Evolutionary conservation across 768 basidiomycete genomes (phyloP), one percentile per base, ranked within the genome.

Genomic region (Exidia glandulosa): DNA sequence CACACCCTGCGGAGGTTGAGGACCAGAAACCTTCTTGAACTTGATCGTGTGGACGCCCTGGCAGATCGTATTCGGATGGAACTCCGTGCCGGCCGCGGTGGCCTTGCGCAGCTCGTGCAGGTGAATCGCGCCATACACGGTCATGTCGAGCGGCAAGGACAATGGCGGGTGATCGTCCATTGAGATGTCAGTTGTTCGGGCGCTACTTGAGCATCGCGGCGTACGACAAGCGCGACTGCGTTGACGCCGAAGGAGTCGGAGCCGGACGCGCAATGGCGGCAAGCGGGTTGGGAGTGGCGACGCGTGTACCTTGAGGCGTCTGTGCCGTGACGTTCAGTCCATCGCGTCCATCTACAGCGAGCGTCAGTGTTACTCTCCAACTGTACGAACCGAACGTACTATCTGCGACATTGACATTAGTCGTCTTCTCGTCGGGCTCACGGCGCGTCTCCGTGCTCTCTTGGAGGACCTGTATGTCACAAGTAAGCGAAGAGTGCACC

Each of bases 51-150:
- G 93, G 14, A 95, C 77, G 1, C 89, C 87, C 69, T 90, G 86
- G 89, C 94, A 96, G 59, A 94, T 85, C 70, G 86, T 76, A 68
- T 81, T 86, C 9, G 84, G 79, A 32, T 86, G 81, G 32, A 83
- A 60, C 2, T 69, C 67, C 19, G 81, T 72, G 2, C 83, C 81
- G 3, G 80, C 73, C 69, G 87, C 84, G 25, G 25, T 12, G 34
- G 60, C 63, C 76, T 90, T 89, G 61, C 88, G 80, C 71, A 82
- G 81, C 70, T 94, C 89, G 66, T 91, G 87, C 66, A 92, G 90
- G 69, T 98, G 94, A 52, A 96, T 88, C 0, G 94, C 95, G 6
- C 96, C 96, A 68, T 96, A 98, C 57, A 99, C 87, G 0, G 96
- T 98, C 59, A 94, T 77, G 69, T 94, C 89, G 61, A 94, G 41